phyloP scores from a whole-genome alignment of 495 filamentous ascomycete genomes.

The Talaromyces thailandensis region DNA sequence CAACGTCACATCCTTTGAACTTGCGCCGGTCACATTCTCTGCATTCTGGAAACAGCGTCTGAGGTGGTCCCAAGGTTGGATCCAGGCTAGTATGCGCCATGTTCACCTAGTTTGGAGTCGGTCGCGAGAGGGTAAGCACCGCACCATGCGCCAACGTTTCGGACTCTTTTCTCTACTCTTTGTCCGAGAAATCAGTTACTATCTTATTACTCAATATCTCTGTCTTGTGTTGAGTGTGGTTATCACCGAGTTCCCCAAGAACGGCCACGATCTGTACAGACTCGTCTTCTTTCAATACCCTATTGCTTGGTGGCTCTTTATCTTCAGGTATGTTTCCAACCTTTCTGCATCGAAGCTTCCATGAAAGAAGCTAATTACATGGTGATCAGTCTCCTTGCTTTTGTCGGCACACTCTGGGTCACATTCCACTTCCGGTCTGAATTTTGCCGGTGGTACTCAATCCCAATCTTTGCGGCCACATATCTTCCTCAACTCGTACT shows the following conservation, averaged over 20 bases:
- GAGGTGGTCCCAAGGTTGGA: constrained; percentile 28
- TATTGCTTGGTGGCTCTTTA: constrained; percentile 27
- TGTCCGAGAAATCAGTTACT: constrained; percentile 24
- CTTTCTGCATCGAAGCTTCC: background rate
- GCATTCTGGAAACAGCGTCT: constrained; percentile 29
- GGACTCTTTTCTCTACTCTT: constrained; percentile 22
- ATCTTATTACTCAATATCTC: constrained; percentile 24
- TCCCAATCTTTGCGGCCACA: constrained; percentile 17
- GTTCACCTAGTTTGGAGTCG: constrained; percentile 17
- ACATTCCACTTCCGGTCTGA: constrained; percentile 21
- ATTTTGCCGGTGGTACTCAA: constrained; percentile 15
- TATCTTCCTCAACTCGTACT: constrained; percentile 24
- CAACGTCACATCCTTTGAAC: constrained; percentile 25
- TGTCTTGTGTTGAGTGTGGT: constrained; percentile 21
- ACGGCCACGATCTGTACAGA: constrained; percentile 11
- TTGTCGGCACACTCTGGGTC: constrained; percentile 21
- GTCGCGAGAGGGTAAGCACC: constrained; percentile 10
- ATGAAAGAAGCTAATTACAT: background rate
- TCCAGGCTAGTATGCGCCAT: constrained; percentile 21
- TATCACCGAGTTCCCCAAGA: constrained; percentile 19
- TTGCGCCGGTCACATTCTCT: constrained; percentile 20
- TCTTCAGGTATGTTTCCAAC: constrained; percentile 18
- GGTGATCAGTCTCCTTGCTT: constrained; percentile 10
- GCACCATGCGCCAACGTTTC: constrained; percentile 16
- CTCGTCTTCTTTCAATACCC: constrained; percentile 26